Evolutionary conservation across 192 early-diverging fungal species (phyloP), one percentile per base, ranked within the genome.

Genomic region (Funneliformis geosporum): DNA sequence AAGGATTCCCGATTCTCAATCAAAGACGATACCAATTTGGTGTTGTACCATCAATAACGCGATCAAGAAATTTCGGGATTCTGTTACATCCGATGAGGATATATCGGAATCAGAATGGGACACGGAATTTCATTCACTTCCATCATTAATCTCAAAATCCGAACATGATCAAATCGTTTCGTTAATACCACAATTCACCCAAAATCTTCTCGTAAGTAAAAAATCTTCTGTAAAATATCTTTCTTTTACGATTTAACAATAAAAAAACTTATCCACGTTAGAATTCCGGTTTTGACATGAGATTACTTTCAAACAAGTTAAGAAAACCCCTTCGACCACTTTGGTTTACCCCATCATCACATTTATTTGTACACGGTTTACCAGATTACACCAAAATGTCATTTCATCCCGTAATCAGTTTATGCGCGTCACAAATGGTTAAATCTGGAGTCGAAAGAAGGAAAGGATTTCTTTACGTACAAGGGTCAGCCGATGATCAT

Each of bases 1-100:
- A 78, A 68, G 89, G 8, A 88, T 97, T 64, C 95, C 96, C 0
- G 96, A 97, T 82, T 87, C 91, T 9, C 81, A 96, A 27, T 88
- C 94, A 21, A 94, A 95, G 66, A 97, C 96, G 0, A 89, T 97
- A 6, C 95, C 95, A 4, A 94, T 97, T 4, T 97, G 96, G 96
- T 96, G 95, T 75, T 84, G 86, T 8, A 91, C 91, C 5, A 86
- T 96, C 70, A 97, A 96, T 78, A 80, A 76, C 27, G 88, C 89
- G 1, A 81, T 90, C 2, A 61, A 46, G 10, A 68, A 75, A 64
- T 81, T 80, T 50, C 50, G 81, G 43, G 67, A 28, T 64, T 83
- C 46, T 59, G 61, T 69, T 43, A 79, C 27, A 79, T 50, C 1
- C 25, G 16, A 8, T 65, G 21, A 8, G 33, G 39, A 16, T 38